Evolutionary conservation across 1,284 basidiomycete genomes (phyloP), one percentile per base, ranked within the genome.

Genomic region (Salmacisia buchloeana): DNA sequence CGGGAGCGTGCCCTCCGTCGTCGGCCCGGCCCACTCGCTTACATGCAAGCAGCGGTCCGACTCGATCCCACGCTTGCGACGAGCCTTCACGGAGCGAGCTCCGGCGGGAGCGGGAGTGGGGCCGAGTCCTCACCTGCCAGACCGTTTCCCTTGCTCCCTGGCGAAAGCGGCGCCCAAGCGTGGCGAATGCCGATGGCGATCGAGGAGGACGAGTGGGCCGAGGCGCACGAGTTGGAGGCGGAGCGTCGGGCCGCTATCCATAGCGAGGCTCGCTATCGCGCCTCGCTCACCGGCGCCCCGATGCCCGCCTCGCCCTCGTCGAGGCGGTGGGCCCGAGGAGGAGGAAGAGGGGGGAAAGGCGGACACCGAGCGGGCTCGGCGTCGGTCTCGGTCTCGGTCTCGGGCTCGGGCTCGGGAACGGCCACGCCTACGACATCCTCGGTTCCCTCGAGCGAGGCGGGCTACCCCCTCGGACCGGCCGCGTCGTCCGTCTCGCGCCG

Each of bases 1-100:
- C 49, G 49, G 10, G 49, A 54, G 34, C 49, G 49, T 13, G 27
- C 29, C 9, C 27, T 54, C 12, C 49, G 49, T 13, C 49, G 29
- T 54, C 49, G 49, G n/a, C 49, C 49, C 6, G 49, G 49, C 21
- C 49, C 49, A 33, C 49, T 54, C 1, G 49, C 49, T 15, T 54
- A 54, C 27, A 54, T 54, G 49, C 49, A 54, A 31, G 49, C 49
- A 3, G 49, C 49, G 6, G 49, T 54, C 49, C 25, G 49, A 31
- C 49, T 54, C 15, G 49, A 54, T 33, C 49, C 49, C 0, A 54
- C 49, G 7, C 49, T 54, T 12, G 49, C 29, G 41, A 43, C 41
- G 41, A n/a, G 18, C 10, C 23, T n/a, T 21, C 41, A 43, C 12
- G 18, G 23, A 9, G 41, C 7, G 18, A 7, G 18, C 18, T 43